These are phyloP conservation scores for Botrytis sinoallii DNA, from an alignment of 2,329 filamentous ascomycete species.

Conservation along the genomic window DNA sequence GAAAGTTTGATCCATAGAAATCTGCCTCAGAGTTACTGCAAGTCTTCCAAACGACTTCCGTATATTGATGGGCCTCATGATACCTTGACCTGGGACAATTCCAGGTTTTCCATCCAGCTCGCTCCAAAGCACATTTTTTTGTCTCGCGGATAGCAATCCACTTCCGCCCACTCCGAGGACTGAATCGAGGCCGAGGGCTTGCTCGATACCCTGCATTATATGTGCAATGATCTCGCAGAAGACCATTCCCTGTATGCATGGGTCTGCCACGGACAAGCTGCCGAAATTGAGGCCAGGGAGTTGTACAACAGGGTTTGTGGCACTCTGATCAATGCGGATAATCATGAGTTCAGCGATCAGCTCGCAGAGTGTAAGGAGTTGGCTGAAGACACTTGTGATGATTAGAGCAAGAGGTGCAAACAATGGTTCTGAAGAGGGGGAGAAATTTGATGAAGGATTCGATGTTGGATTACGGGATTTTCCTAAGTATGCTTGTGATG, in stretches of 20 bases:
- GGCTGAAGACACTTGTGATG: background rate
- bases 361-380: background rate
- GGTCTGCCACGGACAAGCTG: background rate
- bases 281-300: background rate
- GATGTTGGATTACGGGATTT: background rate
- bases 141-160: background rate
- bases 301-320: background rate
- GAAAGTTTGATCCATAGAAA: background rate
- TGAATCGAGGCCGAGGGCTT: background rate
- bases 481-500: background rate
- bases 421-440: background rate
- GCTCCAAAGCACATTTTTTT: background rate
- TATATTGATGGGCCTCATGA: background rate
- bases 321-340: background rate
- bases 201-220: background rate
- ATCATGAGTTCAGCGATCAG: background rate
- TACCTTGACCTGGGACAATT: background rate
- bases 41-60: background rate
- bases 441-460: background rate
- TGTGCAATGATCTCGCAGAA: background rate
- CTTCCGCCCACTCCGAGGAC: background rate
- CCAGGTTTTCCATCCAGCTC: background rate
- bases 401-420: background rate
- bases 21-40: background rate
- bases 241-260: background rate